Base-by-base conservation (phyloP, 768 basidiomycete species). In the Hortiboletus flavorubellus region DNA sequence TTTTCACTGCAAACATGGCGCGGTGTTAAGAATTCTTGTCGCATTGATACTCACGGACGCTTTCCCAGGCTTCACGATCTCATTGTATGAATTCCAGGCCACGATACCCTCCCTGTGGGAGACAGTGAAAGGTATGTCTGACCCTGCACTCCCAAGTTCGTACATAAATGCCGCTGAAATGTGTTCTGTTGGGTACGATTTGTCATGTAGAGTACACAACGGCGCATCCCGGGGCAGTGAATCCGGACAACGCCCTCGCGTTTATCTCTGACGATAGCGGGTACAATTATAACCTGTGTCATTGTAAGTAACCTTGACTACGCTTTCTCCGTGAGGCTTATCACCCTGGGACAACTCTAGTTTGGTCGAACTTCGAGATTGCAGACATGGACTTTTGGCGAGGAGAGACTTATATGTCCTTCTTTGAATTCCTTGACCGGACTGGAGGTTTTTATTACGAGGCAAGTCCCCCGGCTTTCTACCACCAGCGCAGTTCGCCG, bases 291-390 rank as follows among this genome's bases (percentile, higher is more conserved):
- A 87, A 86, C 66, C 64, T 77, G 43, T 89, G 86, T 64, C 84
- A 86, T 55, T 86, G 82, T 84, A 59, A 64, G 83, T 51, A 21
- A 6, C 14, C 31, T 6, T 46, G 15, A 30, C 4, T 10, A 4
- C 15, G 15, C 6, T 42, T 30, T 55, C 23, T 45, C 23, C 38
- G 12, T 40, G 2, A 9, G 18, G 29, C 56, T 61, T 11, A 59
- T 47, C 26, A 38, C 8, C n/a, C 14, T 9, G 34, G 44, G 39
- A 53, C 14, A 21, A 50, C 4, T 45, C 14, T 29, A 92, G 90
- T 92, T 75, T 94, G 92, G 92, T 90, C 86, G 60, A 97, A 95
- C 72, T 96, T 97, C 59, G 93, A 97, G 71, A 95, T 97, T 49
- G 93, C 76, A 6, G 84, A 86, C 62, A 79, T 95, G 58, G 86